Percentiles rank a stretch among this genome's conserved stretches.
These are phyloP conservation scores for Fusarium pseudograminearum DNA, from an alignment of 2,329 filamentous ascomycete species.

Conservation along the genomic window DNA sequence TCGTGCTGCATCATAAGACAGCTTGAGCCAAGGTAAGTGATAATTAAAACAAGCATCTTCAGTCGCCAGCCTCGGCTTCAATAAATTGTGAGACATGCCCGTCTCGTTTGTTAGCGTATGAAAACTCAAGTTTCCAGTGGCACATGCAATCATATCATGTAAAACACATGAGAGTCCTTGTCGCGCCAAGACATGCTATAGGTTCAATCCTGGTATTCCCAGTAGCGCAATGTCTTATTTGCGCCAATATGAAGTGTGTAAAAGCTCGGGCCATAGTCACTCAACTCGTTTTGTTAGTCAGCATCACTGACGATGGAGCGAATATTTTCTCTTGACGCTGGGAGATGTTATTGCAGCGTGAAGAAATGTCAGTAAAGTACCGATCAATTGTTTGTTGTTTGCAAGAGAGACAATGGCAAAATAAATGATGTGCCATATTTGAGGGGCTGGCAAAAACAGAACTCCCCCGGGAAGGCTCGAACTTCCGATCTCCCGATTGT, in stretches of 20 bases:
- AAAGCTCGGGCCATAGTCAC: too few relatives aligned
- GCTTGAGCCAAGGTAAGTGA: neutral
- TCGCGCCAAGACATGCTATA: neutral
- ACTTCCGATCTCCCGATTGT: slow-evolving; percentile 49
- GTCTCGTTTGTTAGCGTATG: neutral
- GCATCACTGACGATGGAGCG: too few relatives aligned
- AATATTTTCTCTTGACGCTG: too few relatives aligned
- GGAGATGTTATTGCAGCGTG: too few relatives aligned
- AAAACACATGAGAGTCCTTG: neutral
- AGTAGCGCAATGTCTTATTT: neutral
- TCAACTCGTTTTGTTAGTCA: too few relatives aligned
- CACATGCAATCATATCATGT: neutral
- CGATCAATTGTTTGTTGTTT: neutral
- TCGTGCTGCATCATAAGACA: neutral
- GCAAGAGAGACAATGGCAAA: neutral
- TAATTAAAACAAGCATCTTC: neutral
- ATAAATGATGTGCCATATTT: neutral
- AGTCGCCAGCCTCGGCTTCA: neutral
- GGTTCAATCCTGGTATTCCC: neutral
- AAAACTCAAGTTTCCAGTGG: neutral
- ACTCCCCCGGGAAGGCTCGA: slow-evolving; percentile 49
- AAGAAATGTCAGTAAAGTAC: neutral
- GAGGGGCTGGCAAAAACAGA: fast-evolving
- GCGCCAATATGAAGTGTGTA: neutral
- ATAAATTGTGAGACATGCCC: neutral